Conservation (phyloP, 2,329 filamentous ascomycete species). For the Trichoderma sp. region DNA sequence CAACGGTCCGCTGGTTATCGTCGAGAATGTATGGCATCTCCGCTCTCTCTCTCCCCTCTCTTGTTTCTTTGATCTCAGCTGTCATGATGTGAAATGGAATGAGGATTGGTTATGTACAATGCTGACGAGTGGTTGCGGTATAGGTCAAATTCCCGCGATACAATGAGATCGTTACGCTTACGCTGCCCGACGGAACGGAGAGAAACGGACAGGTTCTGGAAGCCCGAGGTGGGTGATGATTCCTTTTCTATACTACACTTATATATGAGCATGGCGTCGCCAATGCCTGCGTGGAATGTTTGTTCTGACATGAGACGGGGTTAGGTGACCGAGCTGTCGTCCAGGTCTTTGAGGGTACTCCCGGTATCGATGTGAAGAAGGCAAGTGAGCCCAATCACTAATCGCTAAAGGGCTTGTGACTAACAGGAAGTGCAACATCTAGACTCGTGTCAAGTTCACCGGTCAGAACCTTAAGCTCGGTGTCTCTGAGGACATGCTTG, state of each 20-base stretch:
- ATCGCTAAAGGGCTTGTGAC: conserved; percentile 21
- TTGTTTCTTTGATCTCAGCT: not conserved
- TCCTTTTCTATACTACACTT: not conserved
- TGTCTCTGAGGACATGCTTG: conserved; percentile 99
- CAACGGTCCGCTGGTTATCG: conserved; percentile 95
- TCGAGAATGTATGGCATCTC: conserved; percentile 72
- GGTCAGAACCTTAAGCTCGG: conserved; percentile 97
- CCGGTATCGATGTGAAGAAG: conserved; percentile 99
- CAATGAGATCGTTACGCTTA: conserved; percentile 97
- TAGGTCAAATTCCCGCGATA: conserved; percentile 96
- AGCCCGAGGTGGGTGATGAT: conserved; percentile 71
- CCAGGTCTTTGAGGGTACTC: conserved; percentile 96
- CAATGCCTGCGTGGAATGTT: conserved; percentile 5
- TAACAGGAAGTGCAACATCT: conserved; percentile 28
- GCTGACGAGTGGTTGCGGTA: conserved; percentile 28
- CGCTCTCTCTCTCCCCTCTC: not conserved
- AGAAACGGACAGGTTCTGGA: conserved; percentile 95
- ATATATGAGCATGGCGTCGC: not conserved
- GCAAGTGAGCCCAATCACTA: conserved; percentile 44
- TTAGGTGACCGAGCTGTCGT: conserved; percentile 89
- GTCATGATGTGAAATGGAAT: not conserved
- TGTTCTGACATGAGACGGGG: conserved; percentile 25
- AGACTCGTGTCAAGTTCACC: conserved; percentile 97
- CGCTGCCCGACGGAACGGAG: conserved; percentile 90
- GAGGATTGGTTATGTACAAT: conserved; percentile 13